Percentiles rank a stretch among this genome's conserved stretches.
These are phyloP conservation scores for Melaleuca alternifolia DNA, from an alignment of 345 rosid species.

Conservation along the genomic window DNA sequence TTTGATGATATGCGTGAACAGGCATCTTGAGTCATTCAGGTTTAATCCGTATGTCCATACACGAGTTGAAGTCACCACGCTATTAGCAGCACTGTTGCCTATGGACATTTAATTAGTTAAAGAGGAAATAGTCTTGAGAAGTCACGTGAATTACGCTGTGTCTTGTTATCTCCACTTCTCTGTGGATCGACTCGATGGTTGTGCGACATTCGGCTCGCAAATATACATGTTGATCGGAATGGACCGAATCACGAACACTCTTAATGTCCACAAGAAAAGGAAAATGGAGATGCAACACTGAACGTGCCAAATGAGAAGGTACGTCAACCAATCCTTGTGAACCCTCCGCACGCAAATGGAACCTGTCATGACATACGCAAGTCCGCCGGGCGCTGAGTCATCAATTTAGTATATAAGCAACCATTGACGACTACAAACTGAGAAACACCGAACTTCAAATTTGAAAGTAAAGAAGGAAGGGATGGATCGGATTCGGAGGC, in stretches of 20 bases:
- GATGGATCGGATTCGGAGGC: neutral
- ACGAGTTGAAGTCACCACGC: neutral
- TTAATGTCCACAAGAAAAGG: neutral
- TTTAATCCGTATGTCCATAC: neutral
- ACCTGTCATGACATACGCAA: neutral
- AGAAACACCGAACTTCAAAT: too few species aligned
- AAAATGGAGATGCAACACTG: neutral
- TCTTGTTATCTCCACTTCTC: too few species aligned
- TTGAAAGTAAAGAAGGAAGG: neutral
- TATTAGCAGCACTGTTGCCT: neutral
- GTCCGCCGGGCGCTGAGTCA: neutral
- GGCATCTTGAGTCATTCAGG: neutral
- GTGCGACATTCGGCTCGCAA: neutral
- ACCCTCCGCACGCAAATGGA: neutral
- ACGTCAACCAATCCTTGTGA: conserved; percentile 16
- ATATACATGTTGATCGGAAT: neutral
- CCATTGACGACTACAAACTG: neutral
- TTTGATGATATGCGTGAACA: neutral
- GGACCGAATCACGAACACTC: too few species aligned
- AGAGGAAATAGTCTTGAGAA: neutral
- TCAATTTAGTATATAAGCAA: neutral
- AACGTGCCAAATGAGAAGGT: conserved; percentile 30
- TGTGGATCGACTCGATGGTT: neutral
- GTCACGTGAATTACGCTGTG: too few species aligned
- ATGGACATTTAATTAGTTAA: neutral